A percentile compares a stretch with the other conserved stretches of the same genome.
phyloP scores from a whole-genome alignment of 140 eudicot genomes.

The Senecio squalidus region DNA sequence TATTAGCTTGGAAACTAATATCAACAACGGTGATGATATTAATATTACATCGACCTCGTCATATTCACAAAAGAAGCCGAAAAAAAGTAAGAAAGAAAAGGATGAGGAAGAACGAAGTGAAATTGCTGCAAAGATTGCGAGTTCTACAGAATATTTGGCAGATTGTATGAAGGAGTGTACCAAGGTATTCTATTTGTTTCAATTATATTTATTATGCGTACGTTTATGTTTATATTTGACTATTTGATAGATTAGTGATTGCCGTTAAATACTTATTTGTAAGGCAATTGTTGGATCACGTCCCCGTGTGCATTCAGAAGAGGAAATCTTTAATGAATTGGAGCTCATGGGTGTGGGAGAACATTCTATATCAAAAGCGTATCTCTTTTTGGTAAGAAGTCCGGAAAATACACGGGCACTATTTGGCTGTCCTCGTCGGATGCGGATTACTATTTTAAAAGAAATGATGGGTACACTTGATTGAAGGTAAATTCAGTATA shows the following conservation, averaged over 20 bases:
- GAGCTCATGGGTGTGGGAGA: too few species aligned
- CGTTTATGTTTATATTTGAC: background rate
- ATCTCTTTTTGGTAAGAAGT: too few species aligned
- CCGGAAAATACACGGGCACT: too few species aligned
- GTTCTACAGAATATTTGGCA: background rate
- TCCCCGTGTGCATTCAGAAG: too few species aligned
- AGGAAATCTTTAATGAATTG: too few species aligned
- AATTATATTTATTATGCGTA: background rate
- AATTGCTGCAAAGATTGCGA: background rate
- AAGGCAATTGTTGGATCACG: too few species aligned
- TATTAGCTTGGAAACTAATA: constrained; percentile 1
- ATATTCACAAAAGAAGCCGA: background rate
- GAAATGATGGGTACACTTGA: background rate
- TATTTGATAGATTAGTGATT: background rate
- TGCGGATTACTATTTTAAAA: background rate
- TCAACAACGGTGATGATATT: background rate
- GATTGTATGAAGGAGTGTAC: constrained; percentile 1
- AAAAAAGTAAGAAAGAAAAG: background rate
- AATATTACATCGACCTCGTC: background rate
- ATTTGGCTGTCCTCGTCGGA: constrained; percentile 4
- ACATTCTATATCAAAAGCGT: too few species aligned
- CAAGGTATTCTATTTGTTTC: background rate
- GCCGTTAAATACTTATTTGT: background rate
- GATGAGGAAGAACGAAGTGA: background rate
- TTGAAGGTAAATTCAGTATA: background rate